A percentile compares a stretch with the other conserved stretches of the same genome.
Evolutionary conservation across 2,329 filamentous ascomycete species (phyloP).

Genomic region (Penicillium sp.): DNA sequence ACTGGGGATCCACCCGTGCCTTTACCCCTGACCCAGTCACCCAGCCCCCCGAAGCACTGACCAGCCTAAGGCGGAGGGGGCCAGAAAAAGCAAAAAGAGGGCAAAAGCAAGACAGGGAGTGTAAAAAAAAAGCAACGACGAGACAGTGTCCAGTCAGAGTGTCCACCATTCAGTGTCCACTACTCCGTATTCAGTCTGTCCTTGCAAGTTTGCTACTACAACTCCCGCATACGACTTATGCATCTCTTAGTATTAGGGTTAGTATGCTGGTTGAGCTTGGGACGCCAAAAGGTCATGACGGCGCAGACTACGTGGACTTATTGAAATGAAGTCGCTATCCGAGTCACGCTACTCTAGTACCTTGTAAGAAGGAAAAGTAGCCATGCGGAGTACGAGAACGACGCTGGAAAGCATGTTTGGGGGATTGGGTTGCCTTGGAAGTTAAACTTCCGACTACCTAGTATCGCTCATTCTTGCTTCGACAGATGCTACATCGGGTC

Average conservation of each 20-base stretch:
- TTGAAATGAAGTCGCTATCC: not conserved
- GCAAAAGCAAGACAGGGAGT: slow-evolving; percentile 1
- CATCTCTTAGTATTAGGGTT: not conserved
- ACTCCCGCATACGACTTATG: slow-evolving; percentile 16
- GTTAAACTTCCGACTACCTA: not conserved
- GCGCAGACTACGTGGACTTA: not conserved
- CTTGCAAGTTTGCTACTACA: not conserved
- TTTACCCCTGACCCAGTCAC: slow-evolving; percentile 26
- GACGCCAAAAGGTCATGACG: not conserved
- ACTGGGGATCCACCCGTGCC: slow-evolving; percentile 21
- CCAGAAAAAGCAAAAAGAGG: not conserved
- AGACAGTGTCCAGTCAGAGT: not conserved
- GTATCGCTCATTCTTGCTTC: not conserved
- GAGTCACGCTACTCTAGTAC: slow-evolving; percentile 4
- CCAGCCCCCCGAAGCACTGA: slow-evolving; percentile 17
- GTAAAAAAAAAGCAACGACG: slow-evolving; percentile 13
- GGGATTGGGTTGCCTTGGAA: not conserved
- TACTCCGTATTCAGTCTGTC: too few species aligned
- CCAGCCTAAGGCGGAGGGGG: slow-evolving; percentile 14
- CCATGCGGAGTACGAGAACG: not conserved
- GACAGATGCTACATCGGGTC: not conserved
- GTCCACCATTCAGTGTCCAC: not conserved
- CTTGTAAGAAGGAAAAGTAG: not conserved
- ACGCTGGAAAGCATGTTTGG: not conserved
- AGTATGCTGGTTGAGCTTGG: slow-evolving; percentile 1